Evolutionary conservation across 2,329 filamentous ascomycete species (phyloP).

Genomic region (Aspergillus proliferans): DNA sequence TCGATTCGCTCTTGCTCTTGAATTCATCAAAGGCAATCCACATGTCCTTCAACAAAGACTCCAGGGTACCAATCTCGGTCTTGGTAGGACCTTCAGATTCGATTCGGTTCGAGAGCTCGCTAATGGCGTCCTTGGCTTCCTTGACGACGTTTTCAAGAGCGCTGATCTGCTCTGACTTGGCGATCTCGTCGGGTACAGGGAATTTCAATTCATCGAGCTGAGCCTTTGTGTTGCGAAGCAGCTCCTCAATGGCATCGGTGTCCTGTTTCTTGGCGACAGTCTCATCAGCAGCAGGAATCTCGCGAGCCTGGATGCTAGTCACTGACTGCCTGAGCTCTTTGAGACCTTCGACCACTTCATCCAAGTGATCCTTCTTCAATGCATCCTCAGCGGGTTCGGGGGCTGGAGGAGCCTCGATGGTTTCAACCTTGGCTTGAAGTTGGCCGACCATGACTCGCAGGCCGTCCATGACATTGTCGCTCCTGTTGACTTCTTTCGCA

Average conservation of each 20-base stretch:
- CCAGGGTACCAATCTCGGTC: slow-evolving; percentile 70
- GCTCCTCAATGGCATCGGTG: slow-evolving; percentile 81
- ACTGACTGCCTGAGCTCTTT: slow-evolving; percentile 55
- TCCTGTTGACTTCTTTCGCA: slow-evolving; percentile 44
- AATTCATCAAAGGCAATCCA: slow-evolving; percentile 70
- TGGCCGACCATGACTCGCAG: slow-evolving; percentile 78
- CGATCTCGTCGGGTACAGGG: slow-evolving; percentile 59
- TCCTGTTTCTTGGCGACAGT: slow-evolving; percentile 70
- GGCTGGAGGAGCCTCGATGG: slow-evolving; percentile 52
- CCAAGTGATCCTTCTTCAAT: slow-evolving; percentile 43
- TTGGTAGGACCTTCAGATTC: slow-evolving; percentile 65
- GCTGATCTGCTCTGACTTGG: slow-evolving; percentile 57
- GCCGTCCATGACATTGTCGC: slow-evolving; percentile 71
- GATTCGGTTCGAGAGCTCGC: slow-evolving; percentile 59
- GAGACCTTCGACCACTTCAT: slow-evolving; percentile 41
- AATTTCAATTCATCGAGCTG: slow-evolving; percentile 72
- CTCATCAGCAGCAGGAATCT: slow-evolving; percentile 31
- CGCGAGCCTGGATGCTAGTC: slow-evolving; percentile 45
- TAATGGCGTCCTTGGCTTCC: slow-evolving; percentile 69
- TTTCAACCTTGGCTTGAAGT: slow-evolving; percentile 76
- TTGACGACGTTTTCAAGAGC: slow-evolving; percentile 61
- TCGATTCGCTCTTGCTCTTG: slow-evolving; percentile 38
- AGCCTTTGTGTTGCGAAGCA: slow-evolving; percentile 82
- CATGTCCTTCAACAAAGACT: slow-evolving; percentile 72
- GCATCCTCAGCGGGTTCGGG: slow-evolving; percentile 35